These are phyloP conservation scores for Solanum hybrid DNA, from an alignment of 305 asterid genomes.

Conservation along the genomic window DNA sequence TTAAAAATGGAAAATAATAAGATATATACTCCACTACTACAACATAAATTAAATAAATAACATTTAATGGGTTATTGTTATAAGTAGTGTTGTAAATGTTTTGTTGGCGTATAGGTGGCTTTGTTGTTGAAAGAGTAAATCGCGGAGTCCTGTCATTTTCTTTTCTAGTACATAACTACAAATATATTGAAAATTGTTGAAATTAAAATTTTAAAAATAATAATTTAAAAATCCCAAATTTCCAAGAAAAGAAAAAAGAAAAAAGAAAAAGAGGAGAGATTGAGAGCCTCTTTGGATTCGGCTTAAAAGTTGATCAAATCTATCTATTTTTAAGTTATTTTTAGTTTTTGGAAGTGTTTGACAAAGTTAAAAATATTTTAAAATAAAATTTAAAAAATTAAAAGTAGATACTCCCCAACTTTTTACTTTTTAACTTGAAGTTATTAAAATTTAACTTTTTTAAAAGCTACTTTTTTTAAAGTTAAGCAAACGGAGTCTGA, in stretches of 20 bases:
- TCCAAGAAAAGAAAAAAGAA: neutral
- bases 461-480: too few species aligned
- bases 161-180: neutral
- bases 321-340: too few species aligned
- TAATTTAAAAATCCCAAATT: neutral
- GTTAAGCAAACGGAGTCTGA: neutral
- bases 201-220: neutral
- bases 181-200: neutral
- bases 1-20: neutral
- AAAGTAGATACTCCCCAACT: too few species aligned
- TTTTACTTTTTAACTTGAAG: too few species aligned
- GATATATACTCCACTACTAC: neutral
- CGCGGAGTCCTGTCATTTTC: constrained; percentile 1
- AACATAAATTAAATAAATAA: neutral
- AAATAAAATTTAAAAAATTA: too few species aligned
- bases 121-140: constrained; percentile 9
- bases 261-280: neutral
- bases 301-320: neutral
- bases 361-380: too few species aligned
- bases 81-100: neutral
- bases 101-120: constrained; percentile 4
- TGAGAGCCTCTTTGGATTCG: neutral
- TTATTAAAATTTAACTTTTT: too few species aligned
- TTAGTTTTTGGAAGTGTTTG: too few species aligned
- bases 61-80: neutral